Evolutionary conservation across 1,139 yeast genomes (phyloP).

Genomic region (Hansenula lynferdii): DNA sequence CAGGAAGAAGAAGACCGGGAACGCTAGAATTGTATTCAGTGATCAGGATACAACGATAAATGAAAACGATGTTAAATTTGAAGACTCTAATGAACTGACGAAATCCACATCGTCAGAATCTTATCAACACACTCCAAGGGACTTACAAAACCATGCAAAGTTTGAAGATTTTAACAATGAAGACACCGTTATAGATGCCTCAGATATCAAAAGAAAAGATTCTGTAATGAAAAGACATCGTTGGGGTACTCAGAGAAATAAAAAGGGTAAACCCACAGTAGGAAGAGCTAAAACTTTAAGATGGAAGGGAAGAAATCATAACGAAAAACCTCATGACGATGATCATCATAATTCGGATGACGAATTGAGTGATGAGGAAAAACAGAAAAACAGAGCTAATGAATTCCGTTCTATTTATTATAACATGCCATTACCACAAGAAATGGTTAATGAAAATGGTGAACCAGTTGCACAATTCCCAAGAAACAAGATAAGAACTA

Average conservation of each 20-base stretch:
- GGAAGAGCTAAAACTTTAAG: constrained; percentile 34
- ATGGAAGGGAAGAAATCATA: constrained; percentile 28
- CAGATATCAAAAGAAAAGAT: constrained; percentile 17
- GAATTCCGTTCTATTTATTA: constrained; percentile 50
- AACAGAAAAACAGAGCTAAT: constrained; percentile 5
- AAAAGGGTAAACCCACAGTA: constrained; percentile 60
- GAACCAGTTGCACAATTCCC: constrained; percentile 57
- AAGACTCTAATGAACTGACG: constrained; percentile 10
- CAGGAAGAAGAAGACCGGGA: constrained; percentile 13
- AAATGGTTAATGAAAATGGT: constrained; percentile 57
- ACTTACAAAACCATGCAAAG: constrained; percentile 5
- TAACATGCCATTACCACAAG: constrained; percentile 65
- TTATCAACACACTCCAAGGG: constrained; percentile 16
- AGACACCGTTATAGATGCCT: constrained; percentile 4
- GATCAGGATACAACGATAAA: constrained; percentile 14
- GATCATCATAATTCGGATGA: constrained; percentile 12
- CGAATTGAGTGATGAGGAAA: constrained; percentile 25
- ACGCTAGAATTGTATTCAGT: constrained; percentile 19
- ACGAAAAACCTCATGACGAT: constrained; percentile 14
- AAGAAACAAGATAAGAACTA: constrained; percentile 90
- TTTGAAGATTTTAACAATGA: constrained; percentile 7
- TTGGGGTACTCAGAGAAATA: constrained; percentile 88
- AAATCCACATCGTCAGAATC: constrained; percentile 16
- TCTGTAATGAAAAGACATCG: constrained; percentile 61
- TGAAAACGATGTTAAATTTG: constrained; percentile 6